Evolutionary conservation across 768 basidiomycete species (phyloP), one percentile per base, ranked within the genome.

Genomic region (Dioszegia hungarica): DNA sequence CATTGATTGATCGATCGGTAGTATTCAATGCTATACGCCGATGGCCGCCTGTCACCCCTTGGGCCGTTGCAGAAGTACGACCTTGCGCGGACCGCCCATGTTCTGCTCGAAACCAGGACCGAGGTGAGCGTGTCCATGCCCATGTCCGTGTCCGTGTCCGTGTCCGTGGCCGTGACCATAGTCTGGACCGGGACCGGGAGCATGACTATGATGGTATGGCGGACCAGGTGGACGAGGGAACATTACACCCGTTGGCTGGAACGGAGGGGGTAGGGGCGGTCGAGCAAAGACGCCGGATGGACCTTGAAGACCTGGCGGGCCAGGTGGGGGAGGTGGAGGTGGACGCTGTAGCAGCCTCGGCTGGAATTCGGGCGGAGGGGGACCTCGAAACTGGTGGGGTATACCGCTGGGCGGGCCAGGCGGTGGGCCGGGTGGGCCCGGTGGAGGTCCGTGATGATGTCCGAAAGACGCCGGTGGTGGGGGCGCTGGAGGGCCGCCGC

Each of bases 301-400:
- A 36, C 31, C 31, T 2, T 22, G 15, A 19, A 24, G n/a, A 11
- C 27, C 31, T 38, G 34, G 19, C 17, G 47, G 34, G 15, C 36
- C 34, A n/a, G 34, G 34, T 24, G 31, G 31, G 19, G 37, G 20
- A 11, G 49, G 47, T 36, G n/a, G 33, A 20, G 47, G 49, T n/a
- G 36, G 45, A 3, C 45, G 45, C 28, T 46, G 34, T 3, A 51
- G 34, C 3, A 36, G 33, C 14, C 49, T 4, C 5, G 49, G 49
- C 24, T 51, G 49, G 24, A 51, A 51, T 24, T 48, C 47, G 29
- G 47, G 47, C 22, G 49, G 49, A 27, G 49, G 49, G 3, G 49
- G 49, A 17, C 25, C 14, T 17, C 49, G 34, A 36, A 39, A 51
- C 11, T 36, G 34, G n/a, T 49, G 47, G 3, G 17, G 4, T 5